phyloP scores from a whole-genome alignment of 352 stramenopile genomes.

The Phytophthora lateralis region DNA sequence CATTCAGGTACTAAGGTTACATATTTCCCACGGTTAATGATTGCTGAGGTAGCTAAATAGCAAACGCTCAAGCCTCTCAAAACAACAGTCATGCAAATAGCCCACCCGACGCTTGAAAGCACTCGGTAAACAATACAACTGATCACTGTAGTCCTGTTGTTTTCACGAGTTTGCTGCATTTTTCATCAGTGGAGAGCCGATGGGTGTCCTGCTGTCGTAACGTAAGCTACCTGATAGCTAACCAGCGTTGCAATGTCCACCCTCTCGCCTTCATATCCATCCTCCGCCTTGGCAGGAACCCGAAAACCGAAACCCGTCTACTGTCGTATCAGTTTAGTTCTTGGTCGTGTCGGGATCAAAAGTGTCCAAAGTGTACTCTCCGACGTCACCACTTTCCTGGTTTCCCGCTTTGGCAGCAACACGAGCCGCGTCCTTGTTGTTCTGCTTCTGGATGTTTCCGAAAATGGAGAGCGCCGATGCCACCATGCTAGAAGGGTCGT shows the following conservation, averaged over 20 bases:
- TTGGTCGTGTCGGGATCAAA: conserved; percentile 44
- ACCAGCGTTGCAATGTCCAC: neutral
- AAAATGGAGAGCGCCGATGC: conserved; percentile 90
- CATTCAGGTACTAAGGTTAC: too few species aligned
- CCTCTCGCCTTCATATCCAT: conserved; percentile 5
- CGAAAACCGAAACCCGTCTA: neutral
- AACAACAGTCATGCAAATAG: too few species aligned
- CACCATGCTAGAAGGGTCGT: conserved; percentile 90
- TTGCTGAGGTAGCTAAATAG: too few species aligned
- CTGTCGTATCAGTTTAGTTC: conserved; percentile 23
- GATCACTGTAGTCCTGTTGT: neutral
- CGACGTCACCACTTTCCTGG: conserved; percentile 20
- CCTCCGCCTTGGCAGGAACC: conserved; percentile 4
- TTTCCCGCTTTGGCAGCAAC: conserved; percentile 23
- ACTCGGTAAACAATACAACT: too few species aligned
- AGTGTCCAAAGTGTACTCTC: conserved; percentile 75
- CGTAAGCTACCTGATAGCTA: conserved; percentile 6
- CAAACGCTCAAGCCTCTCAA: too few species aligned
- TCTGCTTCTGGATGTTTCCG: conserved; percentile 87
- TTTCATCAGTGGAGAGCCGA: conserved; percentile 2
- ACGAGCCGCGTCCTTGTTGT: conserved; percentile 34
- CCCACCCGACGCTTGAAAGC: too few species aligned
- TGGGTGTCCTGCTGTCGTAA: neutral
- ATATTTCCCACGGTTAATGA: too few species aligned
- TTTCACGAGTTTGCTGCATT: conserved; percentile 28